Evolutionary conservation across 192 early-diverging fungal species (phyloP).

Genomic region (Dissophora globulifera): DNA sequence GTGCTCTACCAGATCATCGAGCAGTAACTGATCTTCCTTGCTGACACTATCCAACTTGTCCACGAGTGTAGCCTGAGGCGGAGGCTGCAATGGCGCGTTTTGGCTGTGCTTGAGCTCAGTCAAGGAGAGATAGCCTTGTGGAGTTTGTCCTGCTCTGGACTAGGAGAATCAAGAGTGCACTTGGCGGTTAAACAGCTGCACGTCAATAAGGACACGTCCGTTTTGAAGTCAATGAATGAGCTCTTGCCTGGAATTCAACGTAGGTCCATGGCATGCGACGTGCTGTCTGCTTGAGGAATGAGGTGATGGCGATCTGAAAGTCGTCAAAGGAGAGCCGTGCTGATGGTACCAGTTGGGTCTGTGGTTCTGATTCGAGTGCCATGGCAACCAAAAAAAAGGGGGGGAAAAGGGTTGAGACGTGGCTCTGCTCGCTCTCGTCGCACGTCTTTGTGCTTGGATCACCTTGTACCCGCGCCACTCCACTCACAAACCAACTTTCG

Average conservation of each 20-base stretch:
- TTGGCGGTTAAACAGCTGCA: background rate
- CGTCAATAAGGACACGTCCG: background rate
- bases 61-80: background rate
- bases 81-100: too few relatives aligned
- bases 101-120: conserved; percentile 3
- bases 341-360: background rate
- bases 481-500: too few relatives aligned
- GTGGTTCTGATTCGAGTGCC: background rate
- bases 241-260: conserved; percentile 17
- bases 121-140: conserved; percentile 24
- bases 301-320: conserved; percentile 42
- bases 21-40: conserved; percentile 8
- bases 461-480: too few relatives aligned
- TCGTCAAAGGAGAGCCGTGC: conserved; percentile 28
- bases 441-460: too few relatives aligned
- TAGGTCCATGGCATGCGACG: conserved; percentile 25
- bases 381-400: too few relatives aligned
- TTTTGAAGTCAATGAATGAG: background rate
- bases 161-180: too few relatives aligned
- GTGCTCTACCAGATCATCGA: conserved; percentile 25
- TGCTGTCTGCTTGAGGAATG: conserved; percentile 22
- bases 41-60: background rate
- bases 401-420: too few relatives aligned
- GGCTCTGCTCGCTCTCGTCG: too few relatives aligned
- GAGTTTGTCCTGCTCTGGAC: conserved; percentile 10